These are phyloP conservation scores for Podospora didyma DNA, from an alignment of 495 filamentous ascomycete species.

Conservation along the genomic window DNA sequence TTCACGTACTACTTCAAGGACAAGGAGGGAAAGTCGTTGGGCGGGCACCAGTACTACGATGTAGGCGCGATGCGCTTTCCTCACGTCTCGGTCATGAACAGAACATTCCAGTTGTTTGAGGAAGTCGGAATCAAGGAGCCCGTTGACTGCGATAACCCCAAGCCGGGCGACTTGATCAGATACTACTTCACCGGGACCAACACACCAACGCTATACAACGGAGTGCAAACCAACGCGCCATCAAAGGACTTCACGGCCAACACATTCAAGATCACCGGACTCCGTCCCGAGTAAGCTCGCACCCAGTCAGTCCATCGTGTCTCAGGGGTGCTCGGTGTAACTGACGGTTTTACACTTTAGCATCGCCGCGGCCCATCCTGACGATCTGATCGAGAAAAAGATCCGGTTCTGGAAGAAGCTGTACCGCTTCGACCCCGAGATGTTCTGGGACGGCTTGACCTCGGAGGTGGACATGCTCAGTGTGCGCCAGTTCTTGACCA, in stretches of 20 bases:
- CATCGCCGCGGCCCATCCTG: background rate
- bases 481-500: background rate
- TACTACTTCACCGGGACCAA: background rate
- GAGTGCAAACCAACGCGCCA: background rate
- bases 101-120: slow-evolving; percentile 10
- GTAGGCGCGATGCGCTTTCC: slow-evolving; percentile 25
- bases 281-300: background rate
- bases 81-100: slow-evolving; percentile 22
- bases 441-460: background rate
- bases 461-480: background rate
- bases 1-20: slow-evolving; percentile 26
- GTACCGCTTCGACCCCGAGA: background rate
- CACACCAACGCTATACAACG: background rate
- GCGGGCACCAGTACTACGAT: no score
- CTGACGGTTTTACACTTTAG: no score
- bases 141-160: background rate
- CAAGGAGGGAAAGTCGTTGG: slow-evolving; percentile 24
- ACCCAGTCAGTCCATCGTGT: no score
- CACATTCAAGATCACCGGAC: background rate
- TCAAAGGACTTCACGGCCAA: background rate
- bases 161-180: background rate
- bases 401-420: background rate
- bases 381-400: background rate
- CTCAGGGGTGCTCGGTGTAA: background rate
- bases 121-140: background rate